Base-by-base conservation (phyloP, 768 basidiomycete genomes). In the Phallus indusiatus region DNA sequence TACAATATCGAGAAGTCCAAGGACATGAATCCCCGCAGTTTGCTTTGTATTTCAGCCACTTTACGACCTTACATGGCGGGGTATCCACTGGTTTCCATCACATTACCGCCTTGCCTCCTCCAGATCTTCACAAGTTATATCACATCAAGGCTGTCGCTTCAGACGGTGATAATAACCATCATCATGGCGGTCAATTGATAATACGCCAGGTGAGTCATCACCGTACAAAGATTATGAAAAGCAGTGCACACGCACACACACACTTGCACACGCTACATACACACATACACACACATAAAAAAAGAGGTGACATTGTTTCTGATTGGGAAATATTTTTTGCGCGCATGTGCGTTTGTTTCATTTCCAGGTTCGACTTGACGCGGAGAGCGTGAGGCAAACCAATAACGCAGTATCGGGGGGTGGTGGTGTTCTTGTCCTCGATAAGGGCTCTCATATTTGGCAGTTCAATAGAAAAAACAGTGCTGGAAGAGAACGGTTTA, bases 1-100 rank as follows among this genome's bases (percentile, higher is more conserved):
- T 83, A 0, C 81, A 82, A 69, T 83, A 80, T 65, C 79, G 83
- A 54, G 84, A 86, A 72, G 75, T 80, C 11, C 83, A 85, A 67
- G 75, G 73, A 53, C 77, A 74, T 67, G 82, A 85, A 68, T 83
- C 83, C 5, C 53, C 70, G 1, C 74, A 71, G 33, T 81, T 80
- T 68, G 65, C 79, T 20, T 77, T 76, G 0, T 76, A 82, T 67
- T 82, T 81, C 62, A 74, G 76, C 12, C 72, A 65, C 9, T 80
- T 81, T 67, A 54, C 76, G 59, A 71, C 66, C 55, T 74, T 77
- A 16, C 75, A 69, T 53, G 80, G 81, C 16, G 81, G 79, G 16
- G 72, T 75, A 35, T 68, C 76, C n/a, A 78, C 78, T 1, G 78
- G 77, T 14, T 79, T 78, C 67, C 80, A 80, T 66, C 78, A 79